These are phyloP conservation scores for Saccharum spontaneum DNA, from an alignment of 176 grass and related monocot genomes.

Conservation along the genomic window DNA sequence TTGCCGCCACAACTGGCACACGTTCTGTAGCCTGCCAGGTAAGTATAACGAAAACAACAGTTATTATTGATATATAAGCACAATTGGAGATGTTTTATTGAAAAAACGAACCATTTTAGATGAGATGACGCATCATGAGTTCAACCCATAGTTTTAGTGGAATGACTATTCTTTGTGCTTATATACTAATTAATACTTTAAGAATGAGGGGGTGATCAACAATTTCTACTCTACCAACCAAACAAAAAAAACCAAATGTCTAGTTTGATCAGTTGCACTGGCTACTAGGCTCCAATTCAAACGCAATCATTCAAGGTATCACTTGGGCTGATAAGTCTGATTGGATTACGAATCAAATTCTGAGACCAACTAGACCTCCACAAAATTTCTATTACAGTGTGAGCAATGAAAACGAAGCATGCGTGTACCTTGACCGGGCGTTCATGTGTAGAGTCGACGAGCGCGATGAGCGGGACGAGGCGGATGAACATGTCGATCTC, in stretches of 20 bases:
- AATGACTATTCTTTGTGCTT: no score
- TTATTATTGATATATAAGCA: background rate
- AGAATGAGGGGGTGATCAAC: no score
- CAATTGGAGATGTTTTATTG: no score
- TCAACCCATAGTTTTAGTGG: no score
- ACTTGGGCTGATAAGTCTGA: background rate
- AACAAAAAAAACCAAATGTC: no score
- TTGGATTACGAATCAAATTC: background rate
- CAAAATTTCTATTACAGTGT: background rate
- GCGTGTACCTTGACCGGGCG: constrained; percentile 1
- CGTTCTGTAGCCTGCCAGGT: background rate
- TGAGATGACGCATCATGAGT: no score
- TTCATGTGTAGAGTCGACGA: constrained; percentile 41
- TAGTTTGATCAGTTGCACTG: no score
- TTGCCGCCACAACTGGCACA: background rate
- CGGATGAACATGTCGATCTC: constrained; percentile 58
- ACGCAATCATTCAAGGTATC: background rate
- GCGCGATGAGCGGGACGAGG: constrained; percentile 56
- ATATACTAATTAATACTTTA: no score
- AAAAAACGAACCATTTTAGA: no score
- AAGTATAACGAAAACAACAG: background rate
- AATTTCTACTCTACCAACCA: no score
- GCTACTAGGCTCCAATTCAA: background rate
- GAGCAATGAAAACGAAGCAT: no score
- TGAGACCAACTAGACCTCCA: background rate